These are phyloP conservation scores for Rostrohypoxylon terebratum DNA, from an alignment of 495 filamentous ascomycete genomes.

Conservation along the genomic window DNA sequence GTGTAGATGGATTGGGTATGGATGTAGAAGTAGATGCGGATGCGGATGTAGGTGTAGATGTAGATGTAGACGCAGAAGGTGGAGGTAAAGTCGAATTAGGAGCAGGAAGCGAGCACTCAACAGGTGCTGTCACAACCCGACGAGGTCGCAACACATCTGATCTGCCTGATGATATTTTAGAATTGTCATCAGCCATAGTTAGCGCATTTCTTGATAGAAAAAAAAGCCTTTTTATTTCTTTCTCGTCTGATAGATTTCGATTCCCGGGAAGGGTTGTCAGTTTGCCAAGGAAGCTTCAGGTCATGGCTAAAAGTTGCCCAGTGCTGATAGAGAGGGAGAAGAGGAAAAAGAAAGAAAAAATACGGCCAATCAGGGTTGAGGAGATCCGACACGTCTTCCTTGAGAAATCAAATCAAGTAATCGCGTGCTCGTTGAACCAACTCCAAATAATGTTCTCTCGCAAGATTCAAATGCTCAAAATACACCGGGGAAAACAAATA, in stretches of 20 bases:
- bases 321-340: slow-evolving; percentile 7
- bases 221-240: slow-evolving; percentile 12
- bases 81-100: slow-evolving; percentile 17
- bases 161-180: slow-evolving; percentile 8
- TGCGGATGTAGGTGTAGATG: slow-evolving; percentile 1
- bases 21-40: slow-evolving; percentile 19
- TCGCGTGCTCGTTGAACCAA: not conserved
- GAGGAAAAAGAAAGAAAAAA: no score
- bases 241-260: slow-evolving; percentile 19
- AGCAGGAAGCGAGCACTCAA: slow-evolving; percentile 37
- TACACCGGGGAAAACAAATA: not conserved
- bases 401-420: not conserved
- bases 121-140: slow-evolving; percentile 56
- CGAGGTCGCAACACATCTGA: slow-evolving; percentile 50
- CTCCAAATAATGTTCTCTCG: not conserved
- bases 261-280: slow-evolving; percentile 18
- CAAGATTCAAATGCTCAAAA: not conserved
- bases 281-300: slow-evolving; percentile 18
- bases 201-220: slow-evolving; percentile 19
- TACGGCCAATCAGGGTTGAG: no score
- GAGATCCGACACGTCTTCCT: not conserved
- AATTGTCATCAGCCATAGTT: slow-evolving; percentile 37
- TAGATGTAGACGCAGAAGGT: slow-evolving; percentile 16
- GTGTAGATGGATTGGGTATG: slow-evolving; percentile 31
- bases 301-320: slow-evolving; percentile 26